Conservation (phyloP, 441 rosid genomes). For the Syzygium malaccense region DNA sequence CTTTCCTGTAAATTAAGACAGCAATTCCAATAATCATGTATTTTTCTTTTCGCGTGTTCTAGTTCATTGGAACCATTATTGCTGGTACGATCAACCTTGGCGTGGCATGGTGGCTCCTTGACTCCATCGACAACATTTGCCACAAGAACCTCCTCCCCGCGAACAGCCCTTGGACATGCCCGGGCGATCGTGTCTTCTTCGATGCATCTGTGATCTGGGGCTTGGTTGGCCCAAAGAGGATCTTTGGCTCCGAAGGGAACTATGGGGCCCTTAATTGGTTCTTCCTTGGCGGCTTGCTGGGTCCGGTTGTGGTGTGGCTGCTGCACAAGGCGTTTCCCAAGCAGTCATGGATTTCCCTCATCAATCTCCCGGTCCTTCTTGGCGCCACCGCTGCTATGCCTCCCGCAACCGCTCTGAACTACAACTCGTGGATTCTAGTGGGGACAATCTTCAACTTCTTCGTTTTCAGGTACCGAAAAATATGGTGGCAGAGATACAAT, state of each 20-base stretch:
- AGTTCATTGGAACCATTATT: conserved; percentile 2
- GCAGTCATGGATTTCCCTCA: conserved; percentile 1
- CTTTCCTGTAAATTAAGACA: neutral
- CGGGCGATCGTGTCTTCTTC: neutral
- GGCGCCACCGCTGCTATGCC: conserved; percentile 2
- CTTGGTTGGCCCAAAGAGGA: conserved; percentile 2
- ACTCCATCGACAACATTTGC: neutral
- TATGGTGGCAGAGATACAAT: conserved; percentile 10
- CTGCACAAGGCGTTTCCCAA: conserved; percentile 4
- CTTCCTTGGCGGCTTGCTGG: conserved; percentile 1
- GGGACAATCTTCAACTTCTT: conserved; percentile 6
- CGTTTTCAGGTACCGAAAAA: neutral
- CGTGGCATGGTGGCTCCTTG: conserved; percentile 7
- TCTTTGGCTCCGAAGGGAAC: neutral
- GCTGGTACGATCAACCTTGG: conserved; percentile 3
- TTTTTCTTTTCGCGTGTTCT: neutral
- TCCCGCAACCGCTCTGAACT: conserved; percentile 2
- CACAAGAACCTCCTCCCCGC: neutral
- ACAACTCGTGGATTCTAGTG: conserved; percentile 1
- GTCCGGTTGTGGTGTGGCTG: neutral
- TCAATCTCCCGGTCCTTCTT: conserved; percentile 1
- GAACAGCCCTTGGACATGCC: conserved; percentile 8
- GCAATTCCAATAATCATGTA: neutral
- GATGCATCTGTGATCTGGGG: conserved; percentile 12
- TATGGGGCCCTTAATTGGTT: conserved; percentile 4